Base-by-base conservation (phyloP, 148 eudicot species). In the Camellia sinensis region DNA sequence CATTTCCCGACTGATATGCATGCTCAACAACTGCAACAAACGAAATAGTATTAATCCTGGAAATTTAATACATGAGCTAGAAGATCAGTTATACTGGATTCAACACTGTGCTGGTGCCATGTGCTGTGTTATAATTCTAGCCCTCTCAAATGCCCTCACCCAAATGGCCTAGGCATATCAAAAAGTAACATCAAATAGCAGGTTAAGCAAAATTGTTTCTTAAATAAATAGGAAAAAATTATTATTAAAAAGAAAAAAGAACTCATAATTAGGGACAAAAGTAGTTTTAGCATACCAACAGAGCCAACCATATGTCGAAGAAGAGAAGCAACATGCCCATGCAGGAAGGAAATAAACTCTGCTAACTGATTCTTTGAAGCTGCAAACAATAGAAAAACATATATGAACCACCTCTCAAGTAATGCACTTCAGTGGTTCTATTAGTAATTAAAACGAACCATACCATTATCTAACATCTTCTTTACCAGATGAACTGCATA, bases 391-490 rank as follows among this genome's bases (percentile, higher is more conserved):
- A 67, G 41, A 40, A n/a, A 41, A 67, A n/a, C 10, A 15, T 19
- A 41, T 10, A 67, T 67, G 12, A 67, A 67, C 50, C 37, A 69
- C 40, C 44, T 53, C 17, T 53, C 15, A 50, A 60, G 40, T 29
- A 37, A 67, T 17, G 17, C 48, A 67, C 17, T 21, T 60, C 57
- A 71, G 41, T 40, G 44, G 45, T 70, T 46, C 62, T 11, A 41
- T 67, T 60, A 65, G 9, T 72, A 18, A 60, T 37, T 62, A 15
- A 4, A 73, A 60, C n/a, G 60, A 80, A 82, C 3, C 76, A 37
- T 91, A 97, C 99, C 99, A 84, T 78, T 88, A 83, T 97, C 99
- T 73, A 97, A 84, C 97, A 97, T 85, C 85, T 94, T 97, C 72
- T 90, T 92, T 64, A 97, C 93, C 67, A 94, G 87, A 86, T 90